Percentiles rank a stretch among this genome's conserved stretches.
These are phyloP conservation scores for Salvia miltiorrhiza DNA, from an alignment of 257 asterid genomes.

Conservation along the genomic window DNA sequence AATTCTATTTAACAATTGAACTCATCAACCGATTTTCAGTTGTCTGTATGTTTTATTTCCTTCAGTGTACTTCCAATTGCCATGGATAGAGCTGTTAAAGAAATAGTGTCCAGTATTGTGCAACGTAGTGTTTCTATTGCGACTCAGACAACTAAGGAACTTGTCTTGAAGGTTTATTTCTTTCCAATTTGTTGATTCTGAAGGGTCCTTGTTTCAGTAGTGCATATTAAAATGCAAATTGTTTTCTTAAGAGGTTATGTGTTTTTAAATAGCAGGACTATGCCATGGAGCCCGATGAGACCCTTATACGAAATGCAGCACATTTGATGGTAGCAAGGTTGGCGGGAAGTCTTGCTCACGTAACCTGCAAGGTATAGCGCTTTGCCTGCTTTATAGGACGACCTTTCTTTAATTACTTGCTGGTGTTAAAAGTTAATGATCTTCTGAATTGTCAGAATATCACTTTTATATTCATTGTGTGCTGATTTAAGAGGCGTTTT, in stretches of 20 bases:
- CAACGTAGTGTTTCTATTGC: slow-evolving; percentile 98
- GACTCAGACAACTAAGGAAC: slow-evolving; percentile 94
- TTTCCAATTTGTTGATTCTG: background rate
- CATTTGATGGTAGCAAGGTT: slow-evolving; percentile 98
- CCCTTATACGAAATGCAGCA: slow-evolving; percentile 84
- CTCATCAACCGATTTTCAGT: background rate
- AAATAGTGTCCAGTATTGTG: slow-evolving; percentile 81
- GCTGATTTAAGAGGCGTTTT: slow-evolving; percentile 10
- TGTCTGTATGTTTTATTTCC: slow-evolving; percentile 24
- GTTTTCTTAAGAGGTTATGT: background rate
- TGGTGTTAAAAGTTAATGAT: background rate
- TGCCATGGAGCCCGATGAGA: slow-evolving; percentile 96
- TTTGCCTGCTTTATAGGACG: too few relatives aligned
- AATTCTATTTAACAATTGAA: background rate
- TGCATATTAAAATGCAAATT: background rate
- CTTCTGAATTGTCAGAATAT: background rate
- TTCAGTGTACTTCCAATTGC: slow-evolving; percentile 83
- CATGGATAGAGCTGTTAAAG: slow-evolving; percentile 94
- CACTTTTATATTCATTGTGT: background rate
- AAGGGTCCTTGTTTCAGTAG: background rate
- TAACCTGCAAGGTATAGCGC: slow-evolving; percentile 95
- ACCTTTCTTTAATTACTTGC: background rate
- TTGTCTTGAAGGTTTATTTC: slow-evolving; percentile 73
- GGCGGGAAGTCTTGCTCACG: slow-evolving; percentile 99
- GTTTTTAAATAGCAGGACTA: slow-evolving; percentile 61